phyloP scores from a whole-genome alignment of 2,329 filamentous ascomycete species.

The Neopestalotiopsis clavispora region DNA sequence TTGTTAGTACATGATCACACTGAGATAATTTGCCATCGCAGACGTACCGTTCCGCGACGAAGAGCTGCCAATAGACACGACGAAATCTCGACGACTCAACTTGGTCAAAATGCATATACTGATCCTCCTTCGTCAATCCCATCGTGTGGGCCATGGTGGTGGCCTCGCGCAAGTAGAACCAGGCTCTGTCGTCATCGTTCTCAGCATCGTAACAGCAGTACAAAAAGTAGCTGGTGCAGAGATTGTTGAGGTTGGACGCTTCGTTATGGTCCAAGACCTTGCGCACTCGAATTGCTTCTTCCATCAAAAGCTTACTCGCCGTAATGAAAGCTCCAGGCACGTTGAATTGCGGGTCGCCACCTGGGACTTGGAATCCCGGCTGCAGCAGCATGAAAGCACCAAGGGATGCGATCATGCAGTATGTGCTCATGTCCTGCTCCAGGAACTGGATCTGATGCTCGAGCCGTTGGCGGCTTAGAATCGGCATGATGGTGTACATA shows the following conservation, averaged over 20 bases:
- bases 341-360: slow-evolving; percentile 60
- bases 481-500: slow-evolving; percentile 68
- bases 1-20: not conserved
- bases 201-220: slow-evolving; percentile 75
- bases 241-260: slow-evolving; percentile 57
- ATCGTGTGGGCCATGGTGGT: slow-evolving; percentile 70
- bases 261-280: slow-evolving; percentile 67
- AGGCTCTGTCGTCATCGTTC: slow-evolving; percentile 76
- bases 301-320: slow-evolving; percentile 68
- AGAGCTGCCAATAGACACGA: slow-evolving; percentile 75
- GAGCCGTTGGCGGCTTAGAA: slow-evolving; percentile 62
- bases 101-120: slow-evolving; percentile 63
- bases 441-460: slow-evolving; percentile 64
- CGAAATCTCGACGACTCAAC: slow-evolving; percentile 67
- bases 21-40: not conserved
- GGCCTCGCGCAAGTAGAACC: slow-evolving; percentile 80
- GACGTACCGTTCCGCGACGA: slow-evolving; percentile 70
- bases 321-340: slow-evolving; percentile 65
- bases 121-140: slow-evolving; percentile 66
- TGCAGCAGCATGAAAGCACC: slow-evolving; percentile 73
- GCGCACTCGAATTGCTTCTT: slow-evolving; percentile 69
- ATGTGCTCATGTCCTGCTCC: slow-evolving; percentile 66
- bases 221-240: slow-evolving; percentile 80
- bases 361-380: slow-evolving; percentile 67
- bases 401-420: slow-evolving; percentile 68